Conservation (phyloP, 2,329 filamentous ascomycete species). For the Penicillium sp. region DNA sequence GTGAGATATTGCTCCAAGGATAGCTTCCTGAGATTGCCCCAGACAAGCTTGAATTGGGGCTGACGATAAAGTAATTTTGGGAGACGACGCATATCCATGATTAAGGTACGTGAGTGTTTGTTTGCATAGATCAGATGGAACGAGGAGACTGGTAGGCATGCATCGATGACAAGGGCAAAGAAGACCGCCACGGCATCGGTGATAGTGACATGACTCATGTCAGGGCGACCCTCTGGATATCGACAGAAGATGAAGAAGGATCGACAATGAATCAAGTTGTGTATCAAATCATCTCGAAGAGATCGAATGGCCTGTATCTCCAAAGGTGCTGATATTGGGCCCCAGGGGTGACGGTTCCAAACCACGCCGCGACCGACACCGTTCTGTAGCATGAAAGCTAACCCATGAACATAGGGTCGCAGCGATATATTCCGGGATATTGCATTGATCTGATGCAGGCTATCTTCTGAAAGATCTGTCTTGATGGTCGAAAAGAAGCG, state of each 20-base stretch:
- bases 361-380: conserved; percentile 22
- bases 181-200: conserved; percentile 26
- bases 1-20: conserved; percentile 27
- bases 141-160: conserved; percentile 17
- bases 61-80: conserved; percentile 28
- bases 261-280: conserved; percentile 20
- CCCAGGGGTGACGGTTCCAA: conserved; percentile 26
- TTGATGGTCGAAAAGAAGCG: conserved; percentile 23
- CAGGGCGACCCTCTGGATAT: conserved; percentile 27
- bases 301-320: conserved; percentile 18
- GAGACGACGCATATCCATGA: conserved; percentile 29
- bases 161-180: conserved; percentile 23
- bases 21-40: conserved; percentile 23
- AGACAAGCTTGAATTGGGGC: conserved; percentile 19
- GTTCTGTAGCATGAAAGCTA: conserved; percentile 24
- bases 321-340: conserved; percentile 21
- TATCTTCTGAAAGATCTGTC: conserved; percentile 23
- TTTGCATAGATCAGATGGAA: conserved; percentile 27
- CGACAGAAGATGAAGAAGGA: conserved; percentile 29
- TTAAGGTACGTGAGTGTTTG: conserved; percentile 20
- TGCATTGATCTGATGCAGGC: conserved; percentile 18
- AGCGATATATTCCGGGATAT: conserved; percentile 17
- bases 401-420: conserved; percentile 17
- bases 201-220: conserved; percentile 23
- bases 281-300: conserved; percentile 20